A percentile compares a stretch with the other conserved stretches of the same genome.
Conservation (phyloP, 2,329 filamentous ascomycete genomes). For the Plenodomus biglobosus region DNA sequence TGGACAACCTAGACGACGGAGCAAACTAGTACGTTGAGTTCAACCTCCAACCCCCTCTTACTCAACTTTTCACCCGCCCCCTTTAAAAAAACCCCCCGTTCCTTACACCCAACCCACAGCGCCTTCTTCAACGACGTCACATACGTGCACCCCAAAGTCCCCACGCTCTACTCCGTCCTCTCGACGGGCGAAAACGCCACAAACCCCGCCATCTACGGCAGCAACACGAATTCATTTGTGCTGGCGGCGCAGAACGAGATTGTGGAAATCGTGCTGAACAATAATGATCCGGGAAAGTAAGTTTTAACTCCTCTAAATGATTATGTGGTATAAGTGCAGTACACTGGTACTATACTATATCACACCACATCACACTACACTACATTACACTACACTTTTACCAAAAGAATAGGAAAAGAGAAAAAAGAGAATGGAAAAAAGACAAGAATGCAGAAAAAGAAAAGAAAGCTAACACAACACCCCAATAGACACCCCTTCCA, state of each 20-base stretch:
- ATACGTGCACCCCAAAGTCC: conserved; percentile 74
- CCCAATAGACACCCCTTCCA: conserved; percentile 61
- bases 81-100: too few species aligned
- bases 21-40: conserved; percentile 60
- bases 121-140: conserved; percentile 71
- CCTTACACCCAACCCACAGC: too few species aligned
- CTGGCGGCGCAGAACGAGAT: conserved; percentile 66
- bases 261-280: conserved; percentile 78
- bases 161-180: conserved; percentile 75
- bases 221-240: conserved; percentile 61
- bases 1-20: conserved; percentile 69
- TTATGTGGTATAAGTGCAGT: too few species aligned
- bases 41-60: too few species aligned
- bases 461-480: not conserved
- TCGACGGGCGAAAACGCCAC: conserved; percentile 56
- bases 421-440: too few species aligned
- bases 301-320: conserved; percentile 42
- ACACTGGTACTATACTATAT: conserved; percentile 65
- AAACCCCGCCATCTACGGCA: conserved; percentile 51
- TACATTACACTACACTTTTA: too few species aligned
- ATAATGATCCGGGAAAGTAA: conserved; percentile 64
- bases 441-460: too few species aligned
- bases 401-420: too few species aligned
- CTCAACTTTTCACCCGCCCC: not conserved
- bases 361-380: conserved; percentile 17